These are phyloP conservation scores for Phyllostachys edulis DNA, from an alignment of 176 grass and related monocot species.

Conservation along the genomic window DNA sequence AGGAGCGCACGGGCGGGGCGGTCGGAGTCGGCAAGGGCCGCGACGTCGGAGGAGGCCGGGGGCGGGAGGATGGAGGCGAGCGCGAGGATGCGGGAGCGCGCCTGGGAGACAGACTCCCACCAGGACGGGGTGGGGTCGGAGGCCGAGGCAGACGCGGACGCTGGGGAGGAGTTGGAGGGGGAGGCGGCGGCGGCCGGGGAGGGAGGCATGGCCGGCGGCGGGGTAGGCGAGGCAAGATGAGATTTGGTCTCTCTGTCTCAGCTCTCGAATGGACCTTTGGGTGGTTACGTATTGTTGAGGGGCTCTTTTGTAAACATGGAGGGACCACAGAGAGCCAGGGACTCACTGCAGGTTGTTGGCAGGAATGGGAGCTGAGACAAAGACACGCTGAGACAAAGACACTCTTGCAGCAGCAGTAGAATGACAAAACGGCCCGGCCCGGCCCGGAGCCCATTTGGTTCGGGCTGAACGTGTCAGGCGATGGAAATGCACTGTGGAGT, in stretches of 20 bases:
- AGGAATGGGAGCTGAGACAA: no score
- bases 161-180: conserved; percentile 37
- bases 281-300: background rate
- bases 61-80: conserved; percentile 61
- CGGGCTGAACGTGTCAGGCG: no score
- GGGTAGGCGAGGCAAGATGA: conserved; percentile 32
- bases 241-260: background rate
- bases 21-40: conserved; percentile 86
- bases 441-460: no score
- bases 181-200: conserved; percentile 37
- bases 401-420: no score
- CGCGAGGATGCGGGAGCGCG: conserved; percentile 68
- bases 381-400: no score
- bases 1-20: conserved; percentile 81
- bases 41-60: conserved; percentile 39
- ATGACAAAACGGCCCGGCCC: no score
- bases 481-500: no score
- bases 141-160: conserved; percentile 21
- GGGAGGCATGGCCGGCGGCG: conserved; percentile 41
- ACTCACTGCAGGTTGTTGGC: no score
- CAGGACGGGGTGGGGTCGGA: conserved; percentile 62
- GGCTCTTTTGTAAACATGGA: conserved; percentile 5
- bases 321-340: no score
- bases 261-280: conserved; percentile 8
- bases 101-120: conserved; percentile 90